These are phyloP conservation scores for Alternaria rosae DNA, from an alignment of 2,329 filamentous ascomycete genomes.

Conservation along the genomic window DNA sequence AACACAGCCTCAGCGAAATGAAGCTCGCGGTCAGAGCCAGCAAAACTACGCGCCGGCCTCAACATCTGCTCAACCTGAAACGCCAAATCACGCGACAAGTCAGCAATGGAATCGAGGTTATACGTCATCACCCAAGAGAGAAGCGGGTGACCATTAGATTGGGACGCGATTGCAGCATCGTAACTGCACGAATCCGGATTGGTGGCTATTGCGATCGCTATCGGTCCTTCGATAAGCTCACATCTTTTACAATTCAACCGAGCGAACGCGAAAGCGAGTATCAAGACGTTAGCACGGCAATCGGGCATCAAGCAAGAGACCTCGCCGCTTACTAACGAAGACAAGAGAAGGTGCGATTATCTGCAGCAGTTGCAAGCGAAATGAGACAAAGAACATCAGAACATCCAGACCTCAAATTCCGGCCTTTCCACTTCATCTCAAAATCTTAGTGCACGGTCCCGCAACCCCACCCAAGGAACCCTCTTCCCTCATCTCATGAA, in stretches of 20 bases:
- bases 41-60: conserved; percentile 34
- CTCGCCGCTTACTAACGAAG: neutral
- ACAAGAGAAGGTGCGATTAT: conserved; percentile 9
- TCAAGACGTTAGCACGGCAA: conserved; percentile 1
- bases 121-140: conserved; percentile 47
- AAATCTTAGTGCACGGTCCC: conserved; percentile 39
- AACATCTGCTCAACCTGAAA: conserved; percentile 44
- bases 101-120: conserved; percentile 44
- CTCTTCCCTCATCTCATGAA: conserved; percentile 41
- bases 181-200: conserved; percentile 24
- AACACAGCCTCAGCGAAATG: conserved; percentile 33
- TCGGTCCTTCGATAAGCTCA: conserved; percentile 22
- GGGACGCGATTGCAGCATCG: conserved; percentile 32
- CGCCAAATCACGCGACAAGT: conserved; percentile 40
- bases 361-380: conserved; percentile 45
- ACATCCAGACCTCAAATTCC: conserved; percentile 37
- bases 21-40: conserved; percentile 33
- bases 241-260: conserved; percentile 4
- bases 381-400: conserved; percentile 34
- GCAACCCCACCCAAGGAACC: conserved; percentile 29
- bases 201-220: conserved; percentile 6
- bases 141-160: conserved; percentile 46
- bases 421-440: conserved; percentile 30
- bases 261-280: conserved; percentile 15
- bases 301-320: neutral